phyloP scores from a whole-genome alignment of 2,329 filamentous ascomycete genomes.

The Conoideocrella luteorostrata region DNA sequence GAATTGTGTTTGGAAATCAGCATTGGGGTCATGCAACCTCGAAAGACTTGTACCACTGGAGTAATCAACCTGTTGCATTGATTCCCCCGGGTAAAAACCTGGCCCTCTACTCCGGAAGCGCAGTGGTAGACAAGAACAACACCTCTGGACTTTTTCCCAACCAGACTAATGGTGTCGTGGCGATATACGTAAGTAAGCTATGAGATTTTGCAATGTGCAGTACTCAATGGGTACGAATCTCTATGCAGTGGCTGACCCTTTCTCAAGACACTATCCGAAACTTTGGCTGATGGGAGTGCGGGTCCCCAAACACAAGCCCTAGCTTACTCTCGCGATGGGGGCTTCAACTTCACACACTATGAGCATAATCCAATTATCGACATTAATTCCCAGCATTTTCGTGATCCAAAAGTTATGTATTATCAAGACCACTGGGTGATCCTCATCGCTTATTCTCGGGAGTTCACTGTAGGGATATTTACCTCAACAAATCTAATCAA shows the following conservation, averaged over 20 bases:
- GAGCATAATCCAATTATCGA: conserved; percentile 53
- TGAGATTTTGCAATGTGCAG: no score
- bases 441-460: conserved; percentile 42
- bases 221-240: no score
- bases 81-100: conserved; percentile 38
- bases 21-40: conserved; percentile 64
- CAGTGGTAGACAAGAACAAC: conserved; percentile 56
- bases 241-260: no score
- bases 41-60: conserved; percentile 56
- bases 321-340: conserved; percentile 55
- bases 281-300: not conserved
- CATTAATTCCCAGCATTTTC: conserved; percentile 49
- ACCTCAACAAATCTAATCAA: conserved; percentile 51
- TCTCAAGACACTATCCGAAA: conserved; percentile 18
- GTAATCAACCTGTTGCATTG: conserved; percentile 57
- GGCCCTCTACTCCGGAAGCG: conserved; percentile 47
- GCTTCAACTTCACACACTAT: conserved; percentile 56
- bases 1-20: conserved; percentile 47
- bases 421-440: conserved; percentile 52
- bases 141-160: conserved; percentile 59
- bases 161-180: conserved; percentile 55
- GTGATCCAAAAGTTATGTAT: conserved; percentile 60
- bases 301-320: conserved; percentile 48
- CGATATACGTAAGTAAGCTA: conserved; percentile 34
- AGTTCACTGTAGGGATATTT: conserved; percentile 53